Base-by-base conservation (phyloP, 2,329 filamentous ascomycete genomes). In the Verticillium isaacii region DNA sequence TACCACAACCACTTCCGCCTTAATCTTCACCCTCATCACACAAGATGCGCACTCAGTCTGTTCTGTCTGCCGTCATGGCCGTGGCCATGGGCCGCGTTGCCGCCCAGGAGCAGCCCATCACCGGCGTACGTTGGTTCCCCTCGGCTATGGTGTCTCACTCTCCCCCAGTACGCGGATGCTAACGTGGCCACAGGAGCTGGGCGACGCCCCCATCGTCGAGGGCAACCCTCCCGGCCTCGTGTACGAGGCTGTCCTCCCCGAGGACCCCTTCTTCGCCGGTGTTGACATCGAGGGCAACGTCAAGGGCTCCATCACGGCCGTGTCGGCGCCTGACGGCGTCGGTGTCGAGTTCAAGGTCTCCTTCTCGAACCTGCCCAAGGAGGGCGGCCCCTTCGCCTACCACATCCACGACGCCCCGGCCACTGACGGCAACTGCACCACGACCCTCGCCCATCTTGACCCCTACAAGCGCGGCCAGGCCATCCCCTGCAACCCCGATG, bases 371-470 rank as follows among this genome's bases (percentile, higher is more conserved):
- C 75, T 90, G 9, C 86, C 87, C 60, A 76, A 78, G 12, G 75
- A 78, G 62, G 80, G 80, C 54, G 85, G 85, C 1, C 85, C 86
- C 14, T 89, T 88, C 76, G 69, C 79, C 63, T 93, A 92, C 77
- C 90, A 93, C 72, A 78, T 94, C 66, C 91, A 94, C 74, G 83
- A 82, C 59, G 69, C 78, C 19, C 85, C 86, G 9, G 87, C 92
- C 12, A 84, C 87, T 5, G 76, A 86, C 65, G 90, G 90, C 66
- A 91, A 92, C 81, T 94, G 91, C 80, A 89, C 84, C 58, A 74
- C 74, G 5, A 88, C 91, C 1, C 78, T 85, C 4, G 85, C 79
- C 2, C 91, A 94, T 70, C 82, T 92, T 14, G 89, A 93, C 70
- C 90, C 91, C 19, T 91, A 82, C 72, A 71, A 80, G 58, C 87